phyloP scores from a whole-genome alignment of 2,329 filamentous ascomycete genomes.

The Pyricularia grisea region DNA sequence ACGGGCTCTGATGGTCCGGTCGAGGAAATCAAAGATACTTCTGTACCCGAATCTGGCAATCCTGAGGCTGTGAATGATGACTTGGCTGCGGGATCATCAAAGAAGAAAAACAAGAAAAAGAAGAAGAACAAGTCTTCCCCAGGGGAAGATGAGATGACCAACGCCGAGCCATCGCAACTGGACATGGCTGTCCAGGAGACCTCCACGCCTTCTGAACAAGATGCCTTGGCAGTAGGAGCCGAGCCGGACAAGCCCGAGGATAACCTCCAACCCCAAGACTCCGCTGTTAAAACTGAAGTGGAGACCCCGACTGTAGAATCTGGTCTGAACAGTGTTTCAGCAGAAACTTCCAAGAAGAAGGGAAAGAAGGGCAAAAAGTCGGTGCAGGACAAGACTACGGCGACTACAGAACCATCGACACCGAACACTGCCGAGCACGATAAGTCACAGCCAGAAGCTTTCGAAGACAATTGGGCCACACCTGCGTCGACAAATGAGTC shows the following conservation, averaged over 20 bases:
- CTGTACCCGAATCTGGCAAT: not conserved
- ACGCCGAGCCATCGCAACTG: not conserved
- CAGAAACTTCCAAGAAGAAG: not conserved
- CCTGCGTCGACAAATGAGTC: not conserved
- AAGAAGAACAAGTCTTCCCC: conserved; percentile 5
- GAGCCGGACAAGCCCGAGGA: not conserved
- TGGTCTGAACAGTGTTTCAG: not conserved
- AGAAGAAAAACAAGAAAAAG: conserved; percentile 14
- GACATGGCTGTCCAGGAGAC: not conserved
- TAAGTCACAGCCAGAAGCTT: not conserved
- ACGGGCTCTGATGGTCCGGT: not conserved
- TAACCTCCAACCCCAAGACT: not conserved
- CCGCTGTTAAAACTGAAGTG: not conserved
- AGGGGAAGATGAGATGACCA: not conserved
- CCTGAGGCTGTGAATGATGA: conserved; percentile 5
- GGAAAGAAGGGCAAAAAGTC: not conserved
- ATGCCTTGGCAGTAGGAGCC: not conserved
- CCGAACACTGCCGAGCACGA: not conserved
- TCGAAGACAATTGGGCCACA: conserved; percentile 9
- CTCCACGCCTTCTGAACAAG: not conserved
- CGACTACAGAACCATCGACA: not conserved
- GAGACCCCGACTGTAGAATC: not conserved
- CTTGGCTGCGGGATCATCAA: conserved; percentile 14
- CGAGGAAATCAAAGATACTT: not conserved
- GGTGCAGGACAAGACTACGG: not conserved